Evolutionary conservation across 129 eudicot genomes (phyloP), one percentile per base, ranked within the genome.

Genomic region (Artemisia annua): DNA sequence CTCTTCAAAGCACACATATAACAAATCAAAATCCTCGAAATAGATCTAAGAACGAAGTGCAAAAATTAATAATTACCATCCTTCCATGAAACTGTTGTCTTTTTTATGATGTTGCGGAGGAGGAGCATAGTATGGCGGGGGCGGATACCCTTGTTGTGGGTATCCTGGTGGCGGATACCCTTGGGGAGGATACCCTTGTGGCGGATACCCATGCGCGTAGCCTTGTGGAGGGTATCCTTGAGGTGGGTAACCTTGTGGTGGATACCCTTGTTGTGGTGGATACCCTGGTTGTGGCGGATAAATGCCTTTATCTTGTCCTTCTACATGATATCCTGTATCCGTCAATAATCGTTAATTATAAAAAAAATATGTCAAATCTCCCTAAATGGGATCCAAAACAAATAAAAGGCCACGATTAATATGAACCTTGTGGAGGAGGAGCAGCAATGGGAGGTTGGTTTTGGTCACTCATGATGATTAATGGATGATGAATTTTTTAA

Each of bases 291-390:
- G 46, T 7, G 90, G 78, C 2, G 86, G 86, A 30, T 87, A 81
- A 0, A 82, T 63, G 26, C 66, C 83, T 74, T 82, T 87, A 11
- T 87, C 16, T 12, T 80, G 67, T 4, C 78, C 89, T 52, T 79
- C 89, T 46, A 80, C 78, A 18, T 86, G 83, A 80, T 87, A 79
- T 65, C 86, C 92, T 87, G 44, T 30, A 75, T 8, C 15, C 71
- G 62, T 11, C 22, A 48, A 59, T 26, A 48, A 64, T 19, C 57
- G 58, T 11, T 63, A 32, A 24, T 8, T 13, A 15, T 4, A 19
- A 58, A 26, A 58, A 26, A 57, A 1, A 1, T 19, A 53, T 9
- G 11, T 32, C 1, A 50, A 63, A 69, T 60, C 20, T 53, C 17
- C 14, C 58, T 18, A 19, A 46, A 49, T 67, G 10, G 44, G 14